Evolutionary conservation across 2,329 filamentous ascomycete genomes (phyloP).

Genomic region (Triangularia setosa): DNA sequence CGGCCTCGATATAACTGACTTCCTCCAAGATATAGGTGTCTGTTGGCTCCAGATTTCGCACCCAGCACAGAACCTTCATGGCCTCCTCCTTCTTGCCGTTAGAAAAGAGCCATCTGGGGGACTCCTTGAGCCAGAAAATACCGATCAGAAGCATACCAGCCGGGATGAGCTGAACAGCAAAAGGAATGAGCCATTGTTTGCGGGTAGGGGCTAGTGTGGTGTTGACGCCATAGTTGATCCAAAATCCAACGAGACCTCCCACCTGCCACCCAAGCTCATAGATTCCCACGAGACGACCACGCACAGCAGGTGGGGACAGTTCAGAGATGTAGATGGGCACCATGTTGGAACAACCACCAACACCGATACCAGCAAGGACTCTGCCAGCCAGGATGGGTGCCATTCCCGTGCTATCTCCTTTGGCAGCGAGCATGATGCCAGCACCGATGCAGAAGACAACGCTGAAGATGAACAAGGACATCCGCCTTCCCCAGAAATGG

Average conservation of each 20-base stretch:
- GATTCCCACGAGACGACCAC: conserved; percentile 61
- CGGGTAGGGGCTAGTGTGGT: conserved; percentile 43
- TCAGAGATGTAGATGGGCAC: conserved; percentile 61
- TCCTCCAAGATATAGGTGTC: conserved; percentile 71
- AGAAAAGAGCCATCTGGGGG: conserved; percentile 65
- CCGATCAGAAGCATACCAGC: conserved; percentile 59
- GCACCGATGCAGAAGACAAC: conserved; percentile 66
- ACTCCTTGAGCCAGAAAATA: conserved; percentile 59
- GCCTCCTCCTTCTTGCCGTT: conserved; percentile 58
- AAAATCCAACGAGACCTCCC: conserved; percentile 61
- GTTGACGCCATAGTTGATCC: conserved; percentile 63
- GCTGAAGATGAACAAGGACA: conserved; percentile 58
- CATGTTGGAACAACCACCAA: conserved; percentile 61
- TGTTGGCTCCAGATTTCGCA: conserved; percentile 53
- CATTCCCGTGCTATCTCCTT: conserved; percentile 53
- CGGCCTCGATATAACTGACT: conserved; percentile 64
- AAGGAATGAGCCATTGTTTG: conserved; percentile 61
- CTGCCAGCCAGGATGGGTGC: conserved; percentile 59
- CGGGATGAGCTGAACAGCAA: conserved; percentile 64
- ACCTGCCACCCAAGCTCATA: conserved; percentile 65
- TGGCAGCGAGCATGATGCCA: conserved; percentile 67
- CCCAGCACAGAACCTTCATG: conserved; percentile 58
- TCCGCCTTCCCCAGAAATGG: conserved; percentile 64
- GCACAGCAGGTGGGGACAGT: conserved; percentile 57
- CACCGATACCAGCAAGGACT: conserved; percentile 60